Base-by-base conservation (phyloP, 257 asterid genomes). In the Solanum virginianum region DNA sequence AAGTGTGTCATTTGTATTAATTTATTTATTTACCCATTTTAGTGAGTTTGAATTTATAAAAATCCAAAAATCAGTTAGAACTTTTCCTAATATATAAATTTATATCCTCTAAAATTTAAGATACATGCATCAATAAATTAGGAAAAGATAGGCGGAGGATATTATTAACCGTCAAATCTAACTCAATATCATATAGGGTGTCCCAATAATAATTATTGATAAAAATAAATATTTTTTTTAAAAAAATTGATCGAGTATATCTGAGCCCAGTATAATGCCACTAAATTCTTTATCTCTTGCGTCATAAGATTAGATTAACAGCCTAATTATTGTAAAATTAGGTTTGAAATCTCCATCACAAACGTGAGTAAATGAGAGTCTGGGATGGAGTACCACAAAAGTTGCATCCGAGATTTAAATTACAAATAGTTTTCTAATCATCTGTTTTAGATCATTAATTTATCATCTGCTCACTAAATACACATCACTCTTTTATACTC, bases 251-350 rank as follows among this genome's bases (percentile, higher is more conserved):
- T 4, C 0, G 1, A 10, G 10, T 20, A 59, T 4, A 59, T 1
- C 10, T 59, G 14, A 59, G 3, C n/a, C n/a, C 0, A 0, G 7
- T 59, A n/a, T 4, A n/a, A 1, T 14, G 0, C 15, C 0, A n/a
- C 1, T n/a, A 0, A 1, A n/a, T n/a, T 10, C 1, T 20, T 10
- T 7, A 20, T 9, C 7, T n/a, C 1, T 2, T 2, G 1, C 14
- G 7, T 10, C 2, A n/a, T 10, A n/a, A 59, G 3, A 59, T 59
- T 29, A 59, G n/a, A n/a, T 59, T 1, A 9, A n/a, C 7, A 59
- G 7, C 3, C 0, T 14, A 4, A 10, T 59, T 0, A 0, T n/a
- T 0, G 3, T 24, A 59, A 12, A n/a, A 59, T 36, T 36, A 59
- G 2, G 1, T 5, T 4, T 20, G 29, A 20, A 11, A 59, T 59